A percentile compares a stretch with the other conserved stretches of the same genome.
Conservation (phyloP, 441 rosid species). For the Adansonia madagascariensis region DNA sequence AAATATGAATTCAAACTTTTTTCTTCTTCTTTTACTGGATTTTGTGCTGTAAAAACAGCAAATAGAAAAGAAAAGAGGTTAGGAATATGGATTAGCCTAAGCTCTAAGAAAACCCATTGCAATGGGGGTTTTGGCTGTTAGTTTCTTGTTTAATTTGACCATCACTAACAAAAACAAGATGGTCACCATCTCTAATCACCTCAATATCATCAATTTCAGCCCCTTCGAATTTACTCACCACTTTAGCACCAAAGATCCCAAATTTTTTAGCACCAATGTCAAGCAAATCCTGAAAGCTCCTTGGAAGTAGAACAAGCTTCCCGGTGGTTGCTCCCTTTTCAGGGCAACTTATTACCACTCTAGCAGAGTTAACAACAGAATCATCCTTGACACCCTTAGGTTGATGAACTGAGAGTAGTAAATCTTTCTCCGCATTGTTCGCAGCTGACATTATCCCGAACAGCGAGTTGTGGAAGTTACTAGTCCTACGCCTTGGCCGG, state of each 20-base stretch:
- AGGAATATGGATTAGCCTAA: background rate
- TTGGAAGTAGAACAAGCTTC: slow-evolving; percentile 68
- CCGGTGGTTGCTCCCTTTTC: slow-evolving; percentile 51
- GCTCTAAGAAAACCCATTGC: background rate
- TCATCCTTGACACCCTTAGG: background rate
- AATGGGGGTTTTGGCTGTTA: background rate
- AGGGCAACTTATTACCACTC: slow-evolving; percentile 71
- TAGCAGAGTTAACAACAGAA: slow-evolving; percentile 31
- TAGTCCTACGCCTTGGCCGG: slow-evolving; percentile 48
- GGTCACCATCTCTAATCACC: slow-evolving; percentile 85
- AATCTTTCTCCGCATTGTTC: slow-evolving; percentile 11
- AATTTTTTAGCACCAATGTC: slow-evolving; percentile 62
- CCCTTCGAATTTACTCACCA: slow-evolving; percentile 53
- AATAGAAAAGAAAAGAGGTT: background rate
- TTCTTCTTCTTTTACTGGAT: background rate
- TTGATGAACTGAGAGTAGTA: background rate
- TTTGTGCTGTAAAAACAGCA: background rate
- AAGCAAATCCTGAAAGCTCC: slow-evolving; percentile 60
- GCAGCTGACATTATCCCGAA: slow-evolving; percentile 79
- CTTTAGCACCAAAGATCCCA: slow-evolving; percentile 52
- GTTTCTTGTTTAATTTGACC: slow-evolving; percentile 23
- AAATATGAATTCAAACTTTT: background rate
- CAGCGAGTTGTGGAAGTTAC: slow-evolving; percentile 69
- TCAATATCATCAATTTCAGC: slow-evolving; percentile 80
- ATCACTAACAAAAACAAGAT: slow-evolving; percentile 55